Evolutionary conservation across 129 eudicot species (phyloP), one percentile per base, ranked within the genome.

Genomic region (Pulicaria dysenterica): DNA sequence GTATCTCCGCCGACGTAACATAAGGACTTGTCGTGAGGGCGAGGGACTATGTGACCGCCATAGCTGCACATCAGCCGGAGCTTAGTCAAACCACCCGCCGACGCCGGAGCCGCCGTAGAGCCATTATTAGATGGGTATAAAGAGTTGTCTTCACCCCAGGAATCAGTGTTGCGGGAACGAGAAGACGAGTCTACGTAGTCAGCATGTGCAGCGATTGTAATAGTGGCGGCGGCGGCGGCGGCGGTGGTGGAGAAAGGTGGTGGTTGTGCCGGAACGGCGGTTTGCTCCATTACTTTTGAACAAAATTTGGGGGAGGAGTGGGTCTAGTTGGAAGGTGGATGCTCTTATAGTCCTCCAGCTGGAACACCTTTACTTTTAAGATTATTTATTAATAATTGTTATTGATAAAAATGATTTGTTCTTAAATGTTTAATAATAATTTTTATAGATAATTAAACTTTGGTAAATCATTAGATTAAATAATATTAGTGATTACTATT

Each of bases 1-100:
- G 97, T 92, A 46, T 86, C 91, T 13, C 97, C 97, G 68, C 96
- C 96, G 70, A 89, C 73, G 75, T 92, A 92, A 70, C 87, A 84
- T 6, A 92, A 75, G 9, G 94, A 56, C 60, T 89, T 92, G 77
- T 92, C 94, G 76, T 86, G 89, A 0, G 96, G 97, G 37, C 97
- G 96, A 3, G 96, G 97, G 82, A 92, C 81, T 76, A 92, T 92
- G 82, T 92, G 97, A 38, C 97, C 97, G 64, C 94, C 96, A 63
- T 85, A 92, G 85, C 95, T 89, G 82, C 96, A 89, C 96, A 92
- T 87, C 45, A 91, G 74, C 12, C 96, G 92, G 79, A 91, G 87
- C 45, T 88, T 91, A 0, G 80, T n/a, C 11, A 7, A 36, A 31
- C 51, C 46, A 5, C 71, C 16, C 41, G 73, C 2, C 0, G 47